phyloP scores from a whole-genome alignment of 768 basidiomycete genomes.

The Tricholoma bakamatsutake region DNA sequence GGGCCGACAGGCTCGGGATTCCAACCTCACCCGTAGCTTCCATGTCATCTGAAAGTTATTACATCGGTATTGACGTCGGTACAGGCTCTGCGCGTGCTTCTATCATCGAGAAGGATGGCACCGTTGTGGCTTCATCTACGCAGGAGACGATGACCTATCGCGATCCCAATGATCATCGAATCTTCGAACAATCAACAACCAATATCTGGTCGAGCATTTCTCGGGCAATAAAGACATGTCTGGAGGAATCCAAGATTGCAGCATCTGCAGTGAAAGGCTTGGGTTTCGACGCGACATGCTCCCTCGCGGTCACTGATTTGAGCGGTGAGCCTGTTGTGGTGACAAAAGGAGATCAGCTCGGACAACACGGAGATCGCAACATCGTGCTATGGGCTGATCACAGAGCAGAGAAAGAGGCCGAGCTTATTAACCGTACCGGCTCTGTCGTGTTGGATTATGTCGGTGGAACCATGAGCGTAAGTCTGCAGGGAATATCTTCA shows the following conservation, averaged over 20 bases:
- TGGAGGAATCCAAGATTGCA: constrained; percentile 49
- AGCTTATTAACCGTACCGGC: constrained; percentile 79
- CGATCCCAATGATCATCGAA: constrained; percentile 76
- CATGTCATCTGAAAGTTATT: constrained; percentile 42
- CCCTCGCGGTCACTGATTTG: constrained; percentile 78
- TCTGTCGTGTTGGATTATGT: constrained; percentile 90
- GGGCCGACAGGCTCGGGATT: too few species aligned
- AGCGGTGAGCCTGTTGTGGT: constrained; percentile 72
- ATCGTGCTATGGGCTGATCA: constrained; percentile 97
- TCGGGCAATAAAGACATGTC: constrained; percentile 53
- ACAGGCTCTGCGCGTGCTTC: constrained; percentile 91
- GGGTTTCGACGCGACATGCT: constrained; percentile 96
- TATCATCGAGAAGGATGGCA: constrained; percentile 65
- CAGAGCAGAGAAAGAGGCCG: constrained; percentile 87
- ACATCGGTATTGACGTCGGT: constrained; percentile 81
- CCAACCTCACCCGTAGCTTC: too few species aligned
- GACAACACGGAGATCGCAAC: constrained; percentile 69
- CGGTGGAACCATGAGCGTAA: constrained; percentile 91
- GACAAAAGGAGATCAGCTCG: constrained; percentile 60
- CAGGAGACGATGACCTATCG: constrained; percentile 84
- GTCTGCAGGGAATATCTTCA: constrained; percentile 12
- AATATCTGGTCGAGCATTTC: constrained; percentile 81
- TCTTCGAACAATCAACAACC: constrained; percentile 93
- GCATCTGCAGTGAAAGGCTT: constrained; percentile 73
- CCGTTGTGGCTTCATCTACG: constrained; percentile 70